A percentile compares a stretch with the other conserved stretches of the same genome.
phyloP scores from a whole-genome alignment of 441 rosid genomes.

The Bocquillonia castaneifolia region DNA sequence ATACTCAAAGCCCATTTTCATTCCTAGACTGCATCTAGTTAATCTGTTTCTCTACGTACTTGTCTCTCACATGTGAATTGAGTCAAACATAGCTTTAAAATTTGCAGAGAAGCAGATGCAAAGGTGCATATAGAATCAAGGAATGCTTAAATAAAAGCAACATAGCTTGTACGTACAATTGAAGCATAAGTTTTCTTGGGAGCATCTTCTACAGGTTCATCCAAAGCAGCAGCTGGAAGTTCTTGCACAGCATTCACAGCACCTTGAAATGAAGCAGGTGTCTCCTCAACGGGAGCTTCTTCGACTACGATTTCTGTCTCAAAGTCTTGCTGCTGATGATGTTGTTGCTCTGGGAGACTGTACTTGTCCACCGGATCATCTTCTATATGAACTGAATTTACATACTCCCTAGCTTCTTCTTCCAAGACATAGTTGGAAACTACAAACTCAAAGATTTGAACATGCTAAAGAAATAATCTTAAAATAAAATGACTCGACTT shows the following conservation, averaged over 20 bases:
- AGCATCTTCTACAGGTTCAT: slow-evolving; percentile 52
- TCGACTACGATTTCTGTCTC: slow-evolving; percentile 40
- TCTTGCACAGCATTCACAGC: slow-evolving; percentile 38
- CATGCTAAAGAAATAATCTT: not conserved
- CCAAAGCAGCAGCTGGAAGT: slow-evolving; percentile 35
- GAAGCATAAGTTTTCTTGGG: slow-evolving; percentile 67
- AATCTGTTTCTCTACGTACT: not conserved
- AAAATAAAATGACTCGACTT: slow-evolving; percentile 2
- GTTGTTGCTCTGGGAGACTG: slow-evolving; percentile 42
- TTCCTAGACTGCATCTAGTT: not conserved
- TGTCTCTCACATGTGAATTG: not conserved
- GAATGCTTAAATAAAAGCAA: slow-evolving; percentile 3
- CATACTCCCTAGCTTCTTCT: slow-evolving; percentile 47
- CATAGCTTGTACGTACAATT: slow-evolving; percentile 42
- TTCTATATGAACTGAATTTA: slow-evolving; percentile 37
- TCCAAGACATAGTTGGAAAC: slow-evolving; percentile 48
- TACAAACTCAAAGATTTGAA: slow-evolving; percentile 23
- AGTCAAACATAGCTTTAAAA: not conserved
- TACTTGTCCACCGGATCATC: slow-evolving; percentile 47
- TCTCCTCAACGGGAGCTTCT: slow-evolving; percentile 37
- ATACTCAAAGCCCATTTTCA: not conserved
- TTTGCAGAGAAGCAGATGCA: not conserved
- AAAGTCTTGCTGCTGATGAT: slow-evolving; percentile 35
- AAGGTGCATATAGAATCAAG: not conserved
- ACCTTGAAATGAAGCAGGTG: slow-evolving; percentile 33